phyloP scores from a whole-genome alignment of 2,329 filamentous ascomycete species.

The Diaporthe citrichinensis region DNA sequence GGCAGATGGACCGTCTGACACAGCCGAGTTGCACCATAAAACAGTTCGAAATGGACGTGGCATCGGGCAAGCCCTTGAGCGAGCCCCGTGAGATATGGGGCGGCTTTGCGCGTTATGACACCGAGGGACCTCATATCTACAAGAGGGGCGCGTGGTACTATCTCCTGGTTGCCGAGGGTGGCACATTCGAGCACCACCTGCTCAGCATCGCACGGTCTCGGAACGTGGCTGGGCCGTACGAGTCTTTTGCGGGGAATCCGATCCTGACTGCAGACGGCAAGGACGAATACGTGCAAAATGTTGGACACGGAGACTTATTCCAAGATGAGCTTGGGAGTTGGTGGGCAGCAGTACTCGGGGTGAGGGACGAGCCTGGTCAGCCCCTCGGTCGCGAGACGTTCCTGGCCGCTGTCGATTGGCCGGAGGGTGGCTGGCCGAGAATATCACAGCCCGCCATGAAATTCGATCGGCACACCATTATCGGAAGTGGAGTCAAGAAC shows the following conservation, averaged over 20 bases:
- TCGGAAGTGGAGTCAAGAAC: too few species aligned
- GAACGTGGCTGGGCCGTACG: constrained; percentile 59
- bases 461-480: background rate
- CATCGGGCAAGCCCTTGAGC: constrained; percentile 51
- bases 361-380: constrained; percentile 6
- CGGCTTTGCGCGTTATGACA: constrained; percentile 57
- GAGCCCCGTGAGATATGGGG: constrained; percentile 56
- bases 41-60: constrained; percentile 52
- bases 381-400: constrained; percentile 1
- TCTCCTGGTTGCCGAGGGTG: constrained; percentile 61
- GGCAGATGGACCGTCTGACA: constrained; percentile 43
- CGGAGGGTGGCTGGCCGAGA: background rate
- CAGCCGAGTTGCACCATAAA: constrained; percentile 42
- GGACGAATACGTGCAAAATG: constrained; percentile 57
- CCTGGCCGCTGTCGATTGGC: constrained; percentile 1
- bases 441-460: constrained; percentile 5
- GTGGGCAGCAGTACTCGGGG: constrained; percentile 56
- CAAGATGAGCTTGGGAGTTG: constrained; percentile 61
- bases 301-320: constrained; percentile 62
- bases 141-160: constrained; percentile 61
- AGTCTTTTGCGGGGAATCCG: constrained; percentile 57
- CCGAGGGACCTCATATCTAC: constrained; percentile 61
- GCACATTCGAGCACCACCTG: constrained; percentile 58
- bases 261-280: constrained; percentile 59
- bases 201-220: constrained; percentile 59